These are phyloP conservation scores for Trichoderma sp. DNA, from an alignment of 2,329 filamentous ascomycete species.

Conservation along the genomic window DNA sequence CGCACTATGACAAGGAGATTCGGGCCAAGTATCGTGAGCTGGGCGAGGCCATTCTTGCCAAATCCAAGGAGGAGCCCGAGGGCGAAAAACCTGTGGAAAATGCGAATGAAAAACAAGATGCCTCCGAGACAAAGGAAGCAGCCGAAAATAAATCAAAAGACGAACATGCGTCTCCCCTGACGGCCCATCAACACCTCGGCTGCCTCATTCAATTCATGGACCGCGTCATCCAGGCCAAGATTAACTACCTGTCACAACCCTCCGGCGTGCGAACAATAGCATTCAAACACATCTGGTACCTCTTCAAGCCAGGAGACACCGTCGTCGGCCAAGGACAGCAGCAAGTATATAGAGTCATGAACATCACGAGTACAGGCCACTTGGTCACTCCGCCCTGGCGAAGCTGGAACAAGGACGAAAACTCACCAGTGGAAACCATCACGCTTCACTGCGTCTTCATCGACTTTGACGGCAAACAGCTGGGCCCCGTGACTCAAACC, in stretches of 20 bases:
- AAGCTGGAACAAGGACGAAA: slow-evolving; percentile 3
- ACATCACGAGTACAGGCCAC: slow-evolving; percentile 17
- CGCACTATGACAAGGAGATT: slow-evolving; percentile 19
- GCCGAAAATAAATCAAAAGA: not conserved
- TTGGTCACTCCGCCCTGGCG: not conserved
- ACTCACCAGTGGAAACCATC: not conserved
- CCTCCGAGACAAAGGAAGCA: not conserved
- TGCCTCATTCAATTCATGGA: slow-evolving; percentile 25
- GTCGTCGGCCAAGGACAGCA: slow-evolving; percentile 26
- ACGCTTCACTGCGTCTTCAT: slow-evolving; percentile 31
- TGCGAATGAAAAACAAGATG: not conserved
- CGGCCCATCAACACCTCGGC: slow-evolving; percentile 15
- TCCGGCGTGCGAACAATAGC: not conserved
- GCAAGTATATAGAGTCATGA: slow-evolving; percentile 35
- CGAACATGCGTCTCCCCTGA: not conserved
- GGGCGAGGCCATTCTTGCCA: not conserved
- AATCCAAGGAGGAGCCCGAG: not conserved
- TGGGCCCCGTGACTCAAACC: slow-evolving; percentile 32
- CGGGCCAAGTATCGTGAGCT: not conserved
- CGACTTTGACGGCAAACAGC: slow-evolving; percentile 37
- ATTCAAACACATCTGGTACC: slow-evolving; percentile 35
- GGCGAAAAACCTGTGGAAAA: not conserved
- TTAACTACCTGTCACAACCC: not conserved
- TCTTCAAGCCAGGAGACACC: slow-evolving; percentile 34
- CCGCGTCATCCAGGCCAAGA: not conserved